Evolutionary conservation across 352 stramenopile genomes (phyloP), one percentile per base, ranked within the genome.

Genomic region (Globisporangium iwayamae): DNA sequence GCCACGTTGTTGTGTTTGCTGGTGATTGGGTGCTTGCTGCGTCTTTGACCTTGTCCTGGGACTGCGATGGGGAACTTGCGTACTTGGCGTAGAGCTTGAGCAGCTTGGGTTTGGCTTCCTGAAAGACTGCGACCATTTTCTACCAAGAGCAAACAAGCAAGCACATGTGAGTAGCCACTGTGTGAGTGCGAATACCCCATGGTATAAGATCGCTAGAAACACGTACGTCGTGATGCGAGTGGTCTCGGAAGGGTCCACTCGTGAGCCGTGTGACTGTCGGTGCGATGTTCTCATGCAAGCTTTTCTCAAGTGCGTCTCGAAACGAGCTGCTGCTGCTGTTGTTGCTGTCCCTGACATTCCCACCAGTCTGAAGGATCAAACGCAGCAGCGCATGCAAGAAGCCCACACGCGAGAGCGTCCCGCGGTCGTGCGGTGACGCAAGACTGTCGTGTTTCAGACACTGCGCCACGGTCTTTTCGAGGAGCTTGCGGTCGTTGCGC

Each of bases 91-190:
- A 91, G 36, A 94, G 51, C 45, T 89, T 90, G 43, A 80, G 51
- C 4, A 94, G 70, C 66, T 92, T 94, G 7, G 79, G 76, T 50
- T 90, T 90, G 38, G 72, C 83, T 50, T 89, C 83, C 65, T 92
- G 83, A 39, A 90, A 85, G 34, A 79, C 63, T 18, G 78, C 81
- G 14, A 92, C 67, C 60, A 82, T 87, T 75, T 74, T 83, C 85
- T 94, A 48, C 2, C 5, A 20, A 53, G 7, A 20, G 22, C 5
- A 51, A 16, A 22, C 7, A 11, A 39, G 6, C 1, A n/a, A 41
- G 47, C 36, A 36, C 18, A 48, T 3, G 22, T 51, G 13, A 57
- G 41, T 11, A 22, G 25, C 43, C 7, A 34, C 16, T 22, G 14
- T 18, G 16, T 14, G 13, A 58, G 1, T 30, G 32, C 6, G 30